Percentiles rank a stretch among this genome's conserved stretches.
Evolutionary conservation across 768 basidiomycete genomes (phyloP).

Genomic region (Suillus subalutaceus): DNA sequence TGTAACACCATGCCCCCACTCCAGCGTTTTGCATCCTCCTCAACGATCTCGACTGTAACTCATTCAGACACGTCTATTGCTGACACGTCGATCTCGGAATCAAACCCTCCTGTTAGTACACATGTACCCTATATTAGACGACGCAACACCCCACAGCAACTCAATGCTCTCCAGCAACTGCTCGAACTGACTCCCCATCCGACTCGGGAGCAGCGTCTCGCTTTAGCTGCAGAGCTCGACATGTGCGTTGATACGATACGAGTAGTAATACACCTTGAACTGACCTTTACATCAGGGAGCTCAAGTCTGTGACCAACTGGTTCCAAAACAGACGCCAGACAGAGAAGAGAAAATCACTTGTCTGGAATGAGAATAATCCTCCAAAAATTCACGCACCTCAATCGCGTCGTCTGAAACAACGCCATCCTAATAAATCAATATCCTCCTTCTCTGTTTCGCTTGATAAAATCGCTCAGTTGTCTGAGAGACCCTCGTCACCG

Average conservation of each 20-base stretch:
- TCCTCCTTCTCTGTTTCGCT: slow-evolving; percentile 30
- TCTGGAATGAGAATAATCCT: slow-evolving; percentile 28
- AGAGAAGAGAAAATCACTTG: slow-evolving; percentile 24
- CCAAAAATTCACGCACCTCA: slow-evolving; percentile 6
- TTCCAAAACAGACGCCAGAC: slow-evolving; percentile 81
- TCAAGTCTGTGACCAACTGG: slow-evolving; percentile 76
- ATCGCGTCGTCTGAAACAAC: slow-evolving; percentile 14
- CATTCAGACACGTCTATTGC: slow-evolving; percentile 3
- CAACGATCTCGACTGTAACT: slow-evolving; percentile 8
- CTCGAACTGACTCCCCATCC: slow-evolving; percentile 44
- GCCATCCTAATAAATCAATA: slow-evolving; percentile 10
- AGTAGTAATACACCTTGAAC: background rate
- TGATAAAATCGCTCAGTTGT: slow-evolving; percentile 32
- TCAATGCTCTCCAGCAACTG: slow-evolving; percentile 35
- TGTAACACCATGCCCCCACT: slow-evolving; percentile 18
- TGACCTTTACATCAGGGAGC: slow-evolving; percentile 49
- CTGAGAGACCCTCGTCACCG: slow-evolving; percentile 29
- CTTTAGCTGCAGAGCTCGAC: slow-evolving; percentile 40
- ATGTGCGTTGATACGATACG: slow-evolving; percentile 31
- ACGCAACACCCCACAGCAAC: slow-evolving; percentile 37
- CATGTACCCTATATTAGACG: slow-evolving; percentile 34
- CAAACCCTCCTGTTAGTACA: background rate
- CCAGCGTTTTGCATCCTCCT: slow-evolving; percentile 10
- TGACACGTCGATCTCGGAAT: background rate
- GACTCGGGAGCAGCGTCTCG: slow-evolving; percentile 43